Base-by-base conservation (phyloP, 78 protist species). In the Dictyostelium brefeldianum region DNA sequence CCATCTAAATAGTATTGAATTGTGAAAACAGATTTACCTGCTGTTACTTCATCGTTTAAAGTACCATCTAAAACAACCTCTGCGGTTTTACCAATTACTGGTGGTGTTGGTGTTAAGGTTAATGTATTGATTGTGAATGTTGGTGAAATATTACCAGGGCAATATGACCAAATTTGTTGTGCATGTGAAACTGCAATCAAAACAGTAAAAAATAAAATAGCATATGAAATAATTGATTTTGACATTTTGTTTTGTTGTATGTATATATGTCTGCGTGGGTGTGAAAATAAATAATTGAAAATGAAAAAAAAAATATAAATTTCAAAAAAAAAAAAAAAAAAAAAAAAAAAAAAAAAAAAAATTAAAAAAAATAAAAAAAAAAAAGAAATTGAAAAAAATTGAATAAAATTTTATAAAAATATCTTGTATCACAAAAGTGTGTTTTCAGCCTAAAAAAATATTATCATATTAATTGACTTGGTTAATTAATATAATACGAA, bases 61-160 rank as follows among this genome's bases (percentile, higher is more conserved):
- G 20, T 50, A 47, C 92, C 92, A 31, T 4, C 70, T 8, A 87
- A 43, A 46, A 59, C 17, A 62, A 87, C 92, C 1, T 53, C 12
- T 27, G 71, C 74, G 4, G 4, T 15, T 50, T 46, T 10, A 59
- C 92, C 92, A 80, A 87, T 87, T n/a, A 51, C 36, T 74, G 92
- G 92, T 43, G 92, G 92, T 29, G 75, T 67, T 87, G 92, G 92
- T 22, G 82, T 57, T 41, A 77, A 75, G 27, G 92, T 77, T 25
- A 87, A 31, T 0, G 70, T 77, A 20, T 17, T 18, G 31, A 87
- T 77, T 29, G 31, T 22, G 29, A 87, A 87, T 14, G 77, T 27
- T 41, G 78, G 7, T 18, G 41, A 4, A 5, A 18, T 43, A 46
- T 71, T 71, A n/a, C 53, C 78, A 43, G 78, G 53, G 29, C 92